Conservation (phyloP, 305 asterid genomes). For the Solanum hybrid region DNA sequence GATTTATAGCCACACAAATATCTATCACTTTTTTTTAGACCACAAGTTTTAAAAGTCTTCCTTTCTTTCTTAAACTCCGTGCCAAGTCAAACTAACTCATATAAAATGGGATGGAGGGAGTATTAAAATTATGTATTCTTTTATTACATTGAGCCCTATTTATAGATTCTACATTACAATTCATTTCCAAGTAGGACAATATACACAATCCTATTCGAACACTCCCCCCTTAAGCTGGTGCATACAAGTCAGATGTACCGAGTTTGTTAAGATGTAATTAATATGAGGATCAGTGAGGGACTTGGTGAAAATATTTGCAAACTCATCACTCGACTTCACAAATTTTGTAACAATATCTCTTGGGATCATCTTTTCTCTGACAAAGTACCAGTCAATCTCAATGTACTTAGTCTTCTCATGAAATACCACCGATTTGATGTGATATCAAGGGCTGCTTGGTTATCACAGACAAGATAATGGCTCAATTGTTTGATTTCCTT, state of each 20-base stretch:
- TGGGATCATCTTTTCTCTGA: background rate
- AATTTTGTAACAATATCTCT: background rate
- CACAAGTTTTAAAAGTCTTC: background rate
- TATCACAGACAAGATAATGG: background rate
- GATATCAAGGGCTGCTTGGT: background rate
- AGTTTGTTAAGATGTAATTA: background rate
- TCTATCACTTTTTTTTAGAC: background rate
- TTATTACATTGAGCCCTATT: background rate
- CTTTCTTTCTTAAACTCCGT: background rate
- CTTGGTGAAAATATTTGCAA: background rate
- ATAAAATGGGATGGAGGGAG: background rate
- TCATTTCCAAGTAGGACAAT: background rate
- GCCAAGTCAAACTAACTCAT: background rate
- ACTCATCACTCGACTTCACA: background rate
- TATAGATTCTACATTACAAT: background rate
- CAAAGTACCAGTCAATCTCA: background rate
- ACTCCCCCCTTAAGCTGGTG: background rate
- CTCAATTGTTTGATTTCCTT: background rate
- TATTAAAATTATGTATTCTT: background rate
- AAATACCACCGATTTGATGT: background rate
- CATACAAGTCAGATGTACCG: background rate
- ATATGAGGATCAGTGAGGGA: background rate
- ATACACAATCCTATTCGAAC: background rate
- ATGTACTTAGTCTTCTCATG: background rate
- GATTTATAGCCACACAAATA: background rate